Evolutionary conservation across 2,329 filamentous ascomycete species (phyloP).

Genomic region (Epicoccum sorghinum): DNA sequence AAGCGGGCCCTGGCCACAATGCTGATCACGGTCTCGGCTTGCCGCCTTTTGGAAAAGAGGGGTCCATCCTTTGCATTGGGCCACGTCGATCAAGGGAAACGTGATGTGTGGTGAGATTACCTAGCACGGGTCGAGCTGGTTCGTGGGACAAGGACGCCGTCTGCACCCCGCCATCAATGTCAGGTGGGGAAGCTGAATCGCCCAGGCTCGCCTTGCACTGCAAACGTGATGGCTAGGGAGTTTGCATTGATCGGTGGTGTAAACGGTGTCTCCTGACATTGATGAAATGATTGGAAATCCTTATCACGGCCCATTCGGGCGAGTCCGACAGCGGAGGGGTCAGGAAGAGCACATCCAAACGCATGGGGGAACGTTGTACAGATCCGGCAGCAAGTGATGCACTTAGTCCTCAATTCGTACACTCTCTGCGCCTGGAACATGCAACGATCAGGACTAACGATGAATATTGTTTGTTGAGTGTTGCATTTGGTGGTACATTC

Average conservation of each 20-base stretch:
- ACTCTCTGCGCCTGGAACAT: conserved; percentile 10
- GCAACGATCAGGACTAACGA: neutral
- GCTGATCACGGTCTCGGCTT: conserved; percentile 14
- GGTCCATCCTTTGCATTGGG: conserved; percentile 6
- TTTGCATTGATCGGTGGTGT: conserved; percentile 8
- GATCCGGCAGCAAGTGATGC: conserved; percentile 2
- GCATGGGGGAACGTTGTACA: conserved; percentile 4
- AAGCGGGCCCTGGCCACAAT: conserved; percentile 7
- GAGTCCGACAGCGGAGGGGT: conserved; percentile 4
- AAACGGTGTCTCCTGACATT: neutral
- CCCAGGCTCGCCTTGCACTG: neutral
- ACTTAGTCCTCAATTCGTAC: conserved; percentile 2
- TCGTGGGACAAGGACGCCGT: neutral
- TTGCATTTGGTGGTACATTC: neutral
- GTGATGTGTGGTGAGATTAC: conserved; percentile 5
- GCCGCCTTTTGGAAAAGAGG: conserved; percentile 14
- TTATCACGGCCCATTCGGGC: conserved; percentile 1
- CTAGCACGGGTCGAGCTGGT: conserved; percentile 10
- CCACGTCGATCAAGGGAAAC: conserved; percentile 6
- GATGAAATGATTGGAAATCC: neutral
- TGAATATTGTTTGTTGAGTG: neutral
- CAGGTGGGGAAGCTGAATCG: neutral
- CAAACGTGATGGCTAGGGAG: neutral
- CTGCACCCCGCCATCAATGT: conserved; percentile 9
- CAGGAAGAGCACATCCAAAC: conserved; percentile 3